These are phyloP conservation scores for Sphagnum tenellum DNA, from an alignment of 225 moss, liverwort and hornwort species.

Conservation along the genomic window DNA sequence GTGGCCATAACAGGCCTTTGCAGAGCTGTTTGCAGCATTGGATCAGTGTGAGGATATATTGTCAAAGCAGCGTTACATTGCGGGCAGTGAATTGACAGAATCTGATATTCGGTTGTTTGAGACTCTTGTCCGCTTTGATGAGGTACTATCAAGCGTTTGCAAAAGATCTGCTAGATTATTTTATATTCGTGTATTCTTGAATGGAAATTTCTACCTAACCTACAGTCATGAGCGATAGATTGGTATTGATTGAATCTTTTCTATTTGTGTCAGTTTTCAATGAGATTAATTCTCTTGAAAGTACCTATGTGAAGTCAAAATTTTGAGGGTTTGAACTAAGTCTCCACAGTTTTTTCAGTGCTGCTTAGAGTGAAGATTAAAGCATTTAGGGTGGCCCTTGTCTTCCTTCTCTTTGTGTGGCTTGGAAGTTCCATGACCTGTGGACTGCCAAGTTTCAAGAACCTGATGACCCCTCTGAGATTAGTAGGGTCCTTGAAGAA, in stretches of 20 bases:
- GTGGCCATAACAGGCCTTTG: conserved; percentile 26
- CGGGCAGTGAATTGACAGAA: conserved; percentile 64
- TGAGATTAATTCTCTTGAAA: too few species aligned
- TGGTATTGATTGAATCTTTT: neutral
- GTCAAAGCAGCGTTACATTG: conserved; percentile 68
- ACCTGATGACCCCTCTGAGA: too few species aligned
- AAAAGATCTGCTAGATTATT: neutral
- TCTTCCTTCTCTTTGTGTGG: too few species aligned
- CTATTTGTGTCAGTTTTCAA: too few species aligned
- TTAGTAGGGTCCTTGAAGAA: too few species aligned
- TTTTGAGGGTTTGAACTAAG: too few species aligned
- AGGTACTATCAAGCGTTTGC: conserved; percentile 17
- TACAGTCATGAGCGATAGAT: neutral
- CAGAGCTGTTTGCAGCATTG: conserved; percentile 50
- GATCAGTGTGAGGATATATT: conserved; percentile 73
- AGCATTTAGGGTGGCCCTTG: too few species aligned
- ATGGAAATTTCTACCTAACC: neutral
- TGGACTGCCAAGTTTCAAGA: too few species aligned
- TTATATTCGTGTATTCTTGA: neutral
- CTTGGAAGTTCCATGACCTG: too few species aligned
- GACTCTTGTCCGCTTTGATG: conserved; percentile 84
- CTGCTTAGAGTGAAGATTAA: too few species aligned
- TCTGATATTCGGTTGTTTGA: conserved; percentile 79
- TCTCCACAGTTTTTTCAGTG: too few species aligned
- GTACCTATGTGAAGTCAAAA: too few species aligned